phyloP scores from a whole-genome alignment of 495 filamentous ascomycete species.

The Talaromyces borbonicus region DNA sequence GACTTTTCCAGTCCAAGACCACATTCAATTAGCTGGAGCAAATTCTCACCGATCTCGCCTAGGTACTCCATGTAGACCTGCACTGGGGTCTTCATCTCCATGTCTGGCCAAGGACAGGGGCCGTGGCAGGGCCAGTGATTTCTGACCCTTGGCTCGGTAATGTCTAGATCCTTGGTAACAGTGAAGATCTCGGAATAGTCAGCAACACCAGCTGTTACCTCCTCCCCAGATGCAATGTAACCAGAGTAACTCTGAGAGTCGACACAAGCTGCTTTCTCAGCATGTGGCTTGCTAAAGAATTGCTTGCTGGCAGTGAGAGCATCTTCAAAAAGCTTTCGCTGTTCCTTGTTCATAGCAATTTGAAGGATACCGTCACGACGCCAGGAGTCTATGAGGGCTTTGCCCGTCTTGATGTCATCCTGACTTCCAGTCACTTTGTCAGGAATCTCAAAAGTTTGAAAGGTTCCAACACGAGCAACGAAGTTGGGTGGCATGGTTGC shows the following conservation, averaged over 20 bases:
- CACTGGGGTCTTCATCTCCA: slow-evolving; percentile 24
- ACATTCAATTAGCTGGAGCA: slow-evolving; percentile 27
- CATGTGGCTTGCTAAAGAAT: slow-evolving; percentile 25
- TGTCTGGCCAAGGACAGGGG: slow-evolving; percentile 34
- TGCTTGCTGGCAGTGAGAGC: slow-evolving; percentile 21
- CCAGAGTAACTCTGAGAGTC: slow-evolving; percentile 34
- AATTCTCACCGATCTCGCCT: slow-evolving; percentile 24
- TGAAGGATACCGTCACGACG: slow-evolving; percentile 34
- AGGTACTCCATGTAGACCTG: slow-evolving; percentile 19
- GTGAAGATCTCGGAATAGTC: slow-evolving; percentile 42
- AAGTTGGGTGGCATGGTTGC: slow-evolving; percentile 26
- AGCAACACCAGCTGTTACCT: slow-evolving; percentile 34
- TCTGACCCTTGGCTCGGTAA: slow-evolving; percentile 22
- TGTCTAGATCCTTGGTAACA: slow-evolving; percentile 32
- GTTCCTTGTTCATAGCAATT: slow-evolving; percentile 20
- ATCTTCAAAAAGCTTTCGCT: slow-evolving; percentile 15
- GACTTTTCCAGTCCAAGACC: slow-evolving; percentile 21
- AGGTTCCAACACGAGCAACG: slow-evolving; percentile 19
- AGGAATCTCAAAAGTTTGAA: slow-evolving; percentile 28
- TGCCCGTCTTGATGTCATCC: slow-evolving; percentile 19
- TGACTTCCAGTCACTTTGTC: slow-evolving; percentile 15
- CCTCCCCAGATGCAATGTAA: slow-evolving; percentile 40
- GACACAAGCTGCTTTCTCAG: slow-evolving; percentile 29
- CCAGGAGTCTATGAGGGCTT: slow-evolving; percentile 28
- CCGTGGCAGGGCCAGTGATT: slow-evolving; percentile 37